These are phyloP conservation scores for Termitomyces eurrhizus DNA, from an alignment of 768 basidiomycete genomes.

Conservation along the genomic window DNA sequence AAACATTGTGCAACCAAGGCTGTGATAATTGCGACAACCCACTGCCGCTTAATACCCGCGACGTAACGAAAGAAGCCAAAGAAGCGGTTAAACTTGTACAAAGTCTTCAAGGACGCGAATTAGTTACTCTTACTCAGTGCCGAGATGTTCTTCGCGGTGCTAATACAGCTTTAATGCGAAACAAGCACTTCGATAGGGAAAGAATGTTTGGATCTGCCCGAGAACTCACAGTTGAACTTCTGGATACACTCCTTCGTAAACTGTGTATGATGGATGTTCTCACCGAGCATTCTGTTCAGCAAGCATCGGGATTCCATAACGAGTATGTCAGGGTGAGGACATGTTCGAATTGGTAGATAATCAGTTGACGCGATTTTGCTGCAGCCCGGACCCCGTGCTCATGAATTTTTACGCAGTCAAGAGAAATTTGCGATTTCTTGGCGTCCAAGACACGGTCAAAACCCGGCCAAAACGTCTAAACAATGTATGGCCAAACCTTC, in stretches of 20 bases:
- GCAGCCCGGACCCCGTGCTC: constrained; percentile 32
- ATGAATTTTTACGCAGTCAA: constrained; percentile 22
- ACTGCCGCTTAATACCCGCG: constrained; percentile 39
- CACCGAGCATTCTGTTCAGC: constrained; percentile 38
- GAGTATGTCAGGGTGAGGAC: constrained; percentile 49
- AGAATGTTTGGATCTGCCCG: constrained; percentile 52
- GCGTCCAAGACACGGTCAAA: constrained; percentile 27
- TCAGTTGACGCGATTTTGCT: not conserved
- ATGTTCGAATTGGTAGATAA: not conserved
- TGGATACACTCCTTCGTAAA: constrained; percentile 63
- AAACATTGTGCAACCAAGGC: constrained; percentile 53
- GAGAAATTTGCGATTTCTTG: constrained; percentile 26
- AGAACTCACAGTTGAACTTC: constrained; percentile 43
- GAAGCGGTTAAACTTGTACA: constrained; percentile 58
- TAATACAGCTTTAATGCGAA: constrained; percentile 40
- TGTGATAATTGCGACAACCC: constrained; percentile 83
- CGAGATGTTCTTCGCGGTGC: constrained; percentile 65
- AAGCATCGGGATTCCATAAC: constrained; percentile 42
- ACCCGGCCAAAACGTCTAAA: constrained; percentile 18
- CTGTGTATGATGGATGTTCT: constrained; percentile 51
- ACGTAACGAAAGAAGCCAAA: constrained; percentile 59
- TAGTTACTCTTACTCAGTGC: constrained; percentile 58
- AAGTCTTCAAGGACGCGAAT: constrained; percentile 37
- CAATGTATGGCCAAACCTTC: constrained; percentile 14
- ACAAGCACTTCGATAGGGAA: constrained; percentile 44